Percentiles rank a stretch among this genome's conserved stretches.
phyloP scores from a whole-genome alignment of 495 filamentous ascomycete species.

The Melanomma pulvis-pyrius region DNA sequence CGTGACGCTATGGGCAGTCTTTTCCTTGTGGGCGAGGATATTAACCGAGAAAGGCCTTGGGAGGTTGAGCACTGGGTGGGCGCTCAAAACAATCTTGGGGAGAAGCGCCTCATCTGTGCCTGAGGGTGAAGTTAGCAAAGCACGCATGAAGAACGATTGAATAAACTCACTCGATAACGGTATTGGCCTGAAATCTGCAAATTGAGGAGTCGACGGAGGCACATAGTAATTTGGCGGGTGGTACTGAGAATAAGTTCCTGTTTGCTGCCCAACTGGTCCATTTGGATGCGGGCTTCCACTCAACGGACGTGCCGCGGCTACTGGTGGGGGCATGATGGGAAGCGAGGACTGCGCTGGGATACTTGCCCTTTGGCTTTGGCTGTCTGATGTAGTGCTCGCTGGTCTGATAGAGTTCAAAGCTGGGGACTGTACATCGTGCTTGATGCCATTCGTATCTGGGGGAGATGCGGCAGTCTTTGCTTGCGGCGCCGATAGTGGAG shows the following conservation, averaged over 20 bases:
- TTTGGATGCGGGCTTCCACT: slow-evolving; percentile 39
- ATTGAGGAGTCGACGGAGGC: slow-evolving; percentile 22
- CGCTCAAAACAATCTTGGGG: slow-evolving; percentile 56
- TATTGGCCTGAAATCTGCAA: slow-evolving; percentile 19
- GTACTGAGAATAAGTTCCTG: slow-evolving; percentile 18
- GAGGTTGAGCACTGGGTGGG: slow-evolving; percentile 62
- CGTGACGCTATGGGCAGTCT: slow-evolving; percentile 69
- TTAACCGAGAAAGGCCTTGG: slow-evolving; percentile 54
- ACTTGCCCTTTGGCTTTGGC: slow-evolving; percentile 23
- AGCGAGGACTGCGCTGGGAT: slow-evolving; percentile 20
- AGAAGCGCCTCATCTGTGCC: slow-evolving; percentile 39
- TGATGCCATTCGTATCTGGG: slow-evolving; percentile 37
- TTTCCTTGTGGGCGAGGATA: slow-evolving; percentile 61
- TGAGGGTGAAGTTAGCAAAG: slow-evolving; percentile 23
- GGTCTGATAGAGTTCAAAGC: slow-evolving; percentile 33
- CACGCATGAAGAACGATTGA: neutral
- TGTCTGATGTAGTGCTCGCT: slow-evolving; percentile 32
- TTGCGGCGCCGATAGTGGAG: slow-evolving; percentile 19
- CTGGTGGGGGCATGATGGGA: slow-evolving; percentile 34
- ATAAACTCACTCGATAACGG: slow-evolving; percentile 35
- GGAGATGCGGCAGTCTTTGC: slow-evolving; percentile 38
- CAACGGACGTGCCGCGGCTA: slow-evolving; percentile 15
- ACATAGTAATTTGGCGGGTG: slow-evolving; percentile 31
- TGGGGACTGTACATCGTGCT: slow-evolving; percentile 41
- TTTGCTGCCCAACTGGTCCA: slow-evolving; percentile 25